These are phyloP conservation scores for Austroboletus festivus DNA, from an alignment of 768 basidiomycete species.

Conservation along the genomic window DNA sequence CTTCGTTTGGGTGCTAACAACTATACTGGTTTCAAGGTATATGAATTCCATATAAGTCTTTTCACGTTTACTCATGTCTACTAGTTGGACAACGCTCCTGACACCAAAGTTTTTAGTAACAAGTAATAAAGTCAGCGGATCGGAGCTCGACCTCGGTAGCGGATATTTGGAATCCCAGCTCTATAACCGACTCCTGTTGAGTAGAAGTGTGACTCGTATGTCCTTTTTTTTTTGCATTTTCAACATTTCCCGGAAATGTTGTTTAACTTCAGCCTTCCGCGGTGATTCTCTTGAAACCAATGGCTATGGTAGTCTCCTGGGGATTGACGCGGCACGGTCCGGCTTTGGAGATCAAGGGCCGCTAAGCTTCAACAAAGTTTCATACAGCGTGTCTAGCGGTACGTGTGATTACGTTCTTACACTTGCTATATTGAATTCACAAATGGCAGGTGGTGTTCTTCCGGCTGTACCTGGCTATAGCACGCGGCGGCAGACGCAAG, in stretches of 20 bases:
- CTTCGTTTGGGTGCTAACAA: slow-evolving; percentile 1
- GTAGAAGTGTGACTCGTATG: not conserved
- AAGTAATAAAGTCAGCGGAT: not conserved
- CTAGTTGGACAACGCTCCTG: slow-evolving; percentile 15
- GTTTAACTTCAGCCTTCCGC: not conserved
- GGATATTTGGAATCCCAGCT: slow-evolving; percentile 3
- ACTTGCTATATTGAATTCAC: not conserved
- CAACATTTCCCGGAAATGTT: too few relatives aligned
- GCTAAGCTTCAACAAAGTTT: slow-evolving; percentile 4
- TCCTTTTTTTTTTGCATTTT: not conserved
- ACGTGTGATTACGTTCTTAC: not conserved
- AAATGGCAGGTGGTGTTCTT: slow-evolving; percentile 1
- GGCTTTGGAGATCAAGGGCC: not conserved
- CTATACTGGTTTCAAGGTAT: slow-evolving; percentile 4
- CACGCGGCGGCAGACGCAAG: not conserved
- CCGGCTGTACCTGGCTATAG: slow-evolving; percentile 1
- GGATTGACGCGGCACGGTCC: slow-evolving; percentile 6
- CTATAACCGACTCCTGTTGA: not conserved
- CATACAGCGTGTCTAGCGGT: slow-evolving; percentile 9
- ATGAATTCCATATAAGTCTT: not conserved
- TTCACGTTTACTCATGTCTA: not conserved
- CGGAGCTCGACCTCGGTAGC: slow-evolving; percentile 5
- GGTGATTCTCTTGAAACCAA: slow-evolving; percentile 4
- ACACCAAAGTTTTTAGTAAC: slow-evolving; percentile 1
- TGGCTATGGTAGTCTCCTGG: slow-evolving; percentile 3